Evolutionary conservation across 208 protist species (phyloP).

Genomic region (Hexamita inflata): DNA sequence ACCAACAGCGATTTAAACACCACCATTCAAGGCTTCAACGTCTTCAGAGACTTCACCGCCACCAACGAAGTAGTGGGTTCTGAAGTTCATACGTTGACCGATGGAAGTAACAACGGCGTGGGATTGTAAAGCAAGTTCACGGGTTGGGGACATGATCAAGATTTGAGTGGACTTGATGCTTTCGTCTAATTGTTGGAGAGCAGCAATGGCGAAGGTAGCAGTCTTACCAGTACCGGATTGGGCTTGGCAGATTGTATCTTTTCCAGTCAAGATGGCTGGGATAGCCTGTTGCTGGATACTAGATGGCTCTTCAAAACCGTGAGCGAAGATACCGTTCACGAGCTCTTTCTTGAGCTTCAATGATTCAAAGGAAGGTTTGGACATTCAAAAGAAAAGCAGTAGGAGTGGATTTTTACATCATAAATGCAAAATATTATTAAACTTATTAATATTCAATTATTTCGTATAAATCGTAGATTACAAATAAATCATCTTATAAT

Average conservation of each 20-base stretch:
- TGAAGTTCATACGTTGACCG: slow-evolving; percentile 66
- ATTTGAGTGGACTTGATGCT: slow-evolving; percentile 65
- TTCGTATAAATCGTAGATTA: too few species aligned
- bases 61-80: slow-evolving; percentile 64
- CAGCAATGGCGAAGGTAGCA: slow-evolving; percentile 72
- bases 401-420: too few species aligned
- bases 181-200: slow-evolving; percentile 55
- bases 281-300: slow-evolving; percentile 93
- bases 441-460: too few species aligned
- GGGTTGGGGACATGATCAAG: slow-evolving; percentile 84
- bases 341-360: slow-evolving; percentile 25
- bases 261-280: slow-evolving; percentile 53
- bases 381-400: too few species aligned
- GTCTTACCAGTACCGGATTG: slow-evolving; percentile 95
- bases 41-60: slow-evolving; percentile 61
- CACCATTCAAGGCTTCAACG: slow-evolving; percentile 25
- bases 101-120: slow-evolving; percentile 68
- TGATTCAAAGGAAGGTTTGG: slow-evolving; percentile 8
- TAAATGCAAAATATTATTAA: too few species aligned
- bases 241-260: slow-evolving; percentile 87
- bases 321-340: slow-evolving; percentile 39
- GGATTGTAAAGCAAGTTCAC: slow-evolving; percentile 87
- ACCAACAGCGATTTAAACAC: slow-evolving; percentile 82
- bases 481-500: too few species aligned
- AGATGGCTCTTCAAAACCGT: slow-evolving; percentile 79